Base-by-base conservation (phyloP, 257 asterid species). In the Mitragyna speciosa region DNA sequence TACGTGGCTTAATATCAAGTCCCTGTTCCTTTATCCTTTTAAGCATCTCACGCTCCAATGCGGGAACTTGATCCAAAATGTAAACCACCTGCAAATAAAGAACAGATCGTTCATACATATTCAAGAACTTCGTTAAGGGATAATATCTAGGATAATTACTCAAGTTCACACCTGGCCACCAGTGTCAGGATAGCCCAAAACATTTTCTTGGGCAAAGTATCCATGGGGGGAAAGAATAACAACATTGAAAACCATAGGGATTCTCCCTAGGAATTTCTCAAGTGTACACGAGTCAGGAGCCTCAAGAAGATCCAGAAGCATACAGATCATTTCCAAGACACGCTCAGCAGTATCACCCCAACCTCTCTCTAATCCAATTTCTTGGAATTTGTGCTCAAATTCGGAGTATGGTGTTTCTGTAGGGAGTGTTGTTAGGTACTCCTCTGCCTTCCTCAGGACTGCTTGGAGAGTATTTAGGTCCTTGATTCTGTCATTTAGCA, bases 31-130 rank as follows among this genome's bases (percentile, higher is more conserved):
- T 94, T 15, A 96, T 92, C 73, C 98, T 94, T 75, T 94, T 94
- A 51, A 94, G 84, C 97, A 96, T 96, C 87, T 94, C 98, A 1
- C 88, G 88, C 89, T 96, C 99, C 70, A 96, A 80, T 26, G 99
- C 98, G 6, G 99, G 98, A 80, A 96, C 99, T 96, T 96, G 99
- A 88, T 96, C 99, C 93, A 96, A 86, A 80, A 96, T 96, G 89
- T 96, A 96, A 48, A 96, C 99, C 76, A 96, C 99, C 99, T 94
- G 69, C 71, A 78, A 71, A 72, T 20, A 49, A 70, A 49, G 56
- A 31, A 71, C 41, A 78, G 75, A 28, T 20, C 17, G 36, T 7
- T 76, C 9, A n/a, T 14, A 39, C 51, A 49, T 31, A 3, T 69
- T 20, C 48, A 31, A 78, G 24, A 39, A 49, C 24, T 19, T 22